Base-by-base conservation (phyloP, 1,139 yeast species). In the Diutina ranongensis region DNA sequence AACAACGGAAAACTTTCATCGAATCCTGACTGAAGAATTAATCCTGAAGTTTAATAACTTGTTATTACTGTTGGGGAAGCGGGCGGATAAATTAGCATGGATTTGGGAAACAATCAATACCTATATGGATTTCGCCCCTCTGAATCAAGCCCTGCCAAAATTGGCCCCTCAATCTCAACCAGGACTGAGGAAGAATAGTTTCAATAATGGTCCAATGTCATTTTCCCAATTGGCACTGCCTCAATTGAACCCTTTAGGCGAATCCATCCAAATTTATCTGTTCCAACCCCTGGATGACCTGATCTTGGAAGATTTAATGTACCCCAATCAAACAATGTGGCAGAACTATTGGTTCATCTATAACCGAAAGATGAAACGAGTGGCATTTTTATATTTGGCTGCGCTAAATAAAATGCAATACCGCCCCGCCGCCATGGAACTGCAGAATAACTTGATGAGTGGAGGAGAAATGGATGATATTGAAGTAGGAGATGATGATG, bases 261-360 rank as follows among this genome's bases (percentile, higher is more conserved):
- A 22, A 4, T 12, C n/a, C 32, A 22, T 38, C 32, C 42, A 76
- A 44, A 82, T 86, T 21, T 88, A 83, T 59, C 83, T 81, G 54
- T 79, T 84, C 56, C 81, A 78, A 49, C 95, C 95, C 1, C 77
- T 86, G 12, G 88, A 84, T 53, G 81, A 86, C 46, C 81, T 86
- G 40, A 68, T 87, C 34, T 82, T 84, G 52, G 85, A 80, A 67
- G 80, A 69, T 61, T 61, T 68, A 51, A 76, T 60, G 49, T 81
- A 78, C 55, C 85, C 82, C 34, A 82, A 84, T 35, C 89, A 85
- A 45, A 76, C 83, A 1, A 68, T 84, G 64, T 92, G 98, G 98
- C 83, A 92, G 36, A 72, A 82, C 58, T 86, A 86, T 72, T 92
- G 95, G 83, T 92, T 92, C 61, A 80, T 92, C 46, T 88, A 85